Conservation (phyloP, 805 yeast species). For the Saturnispora quitensis region DNA sequence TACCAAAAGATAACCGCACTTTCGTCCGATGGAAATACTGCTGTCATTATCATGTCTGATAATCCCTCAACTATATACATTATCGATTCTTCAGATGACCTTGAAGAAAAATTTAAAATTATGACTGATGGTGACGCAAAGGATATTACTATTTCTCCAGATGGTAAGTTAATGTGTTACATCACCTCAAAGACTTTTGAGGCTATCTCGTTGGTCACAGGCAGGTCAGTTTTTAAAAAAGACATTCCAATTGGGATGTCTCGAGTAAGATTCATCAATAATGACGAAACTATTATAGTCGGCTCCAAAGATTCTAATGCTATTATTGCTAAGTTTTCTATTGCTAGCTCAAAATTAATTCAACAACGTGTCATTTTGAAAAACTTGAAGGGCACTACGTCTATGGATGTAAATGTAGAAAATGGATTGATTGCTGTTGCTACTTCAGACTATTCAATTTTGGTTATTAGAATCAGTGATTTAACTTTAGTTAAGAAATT, state of each 20-base stretch:
- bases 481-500: slow-evolving; percentile 43
- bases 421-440: slow-evolving; percentile 44
- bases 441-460: slow-evolving; percentile 58
- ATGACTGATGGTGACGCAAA: slow-evolving; percentile 45
- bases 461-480: slow-evolving; percentile 42
- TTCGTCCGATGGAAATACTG: slow-evolving; percentile 49
- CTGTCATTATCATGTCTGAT: slow-evolving; percentile 61
- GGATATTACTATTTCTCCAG: slow-evolving; percentile 61
- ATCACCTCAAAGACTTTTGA: slow-evolving; percentile 49
- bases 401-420: slow-evolving; percentile 34
- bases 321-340: slow-evolving; percentile 35
- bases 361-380: slow-evolving; percentile 34
- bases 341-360: slow-evolving; percentile 33
- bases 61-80: slow-evolving; percentile 56
- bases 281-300: slow-evolving; percentile 33
- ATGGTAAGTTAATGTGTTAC: slow-evolving; percentile 55
- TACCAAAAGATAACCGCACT: slow-evolving; percentile 57
- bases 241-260: slow-evolving; percentile 22
- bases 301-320: slow-evolving; percentile 38
- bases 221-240: slow-evolving; percentile 28
- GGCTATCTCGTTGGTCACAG: slow-evolving; percentile 41
- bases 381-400: slow-evolving; percentile 47
- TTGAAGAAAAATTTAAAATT: slow-evolving; percentile 46
- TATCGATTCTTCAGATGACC: slow-evolving; percentile 41
- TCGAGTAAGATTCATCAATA: slow-evolving; percentile 27